These are phyloP conservation scores for Podospora anserina DNA, from an alignment of 495 filamentous ascomycete genomes.

Conservation along the genomic window DNA sequence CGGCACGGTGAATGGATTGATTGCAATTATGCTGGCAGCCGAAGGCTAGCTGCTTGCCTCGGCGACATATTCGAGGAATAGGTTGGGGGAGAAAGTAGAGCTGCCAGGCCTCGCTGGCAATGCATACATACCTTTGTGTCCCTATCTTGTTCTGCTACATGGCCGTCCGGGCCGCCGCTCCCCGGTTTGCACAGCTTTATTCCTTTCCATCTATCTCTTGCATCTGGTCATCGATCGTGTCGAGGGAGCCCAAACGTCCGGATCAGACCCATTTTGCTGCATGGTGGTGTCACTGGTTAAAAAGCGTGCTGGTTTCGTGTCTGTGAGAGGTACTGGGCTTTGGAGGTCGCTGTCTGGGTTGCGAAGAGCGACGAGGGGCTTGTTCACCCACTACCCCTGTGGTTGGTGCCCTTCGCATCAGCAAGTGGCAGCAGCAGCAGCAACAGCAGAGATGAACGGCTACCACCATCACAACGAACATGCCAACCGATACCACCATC, in stretches of 20 bases:
- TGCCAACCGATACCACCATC: background rate
- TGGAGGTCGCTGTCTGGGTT: background rate
- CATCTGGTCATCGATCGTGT: background rate
- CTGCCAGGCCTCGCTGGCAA: constrained; percentile 3
- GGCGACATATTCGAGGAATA: background rate
- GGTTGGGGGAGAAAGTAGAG: background rate
- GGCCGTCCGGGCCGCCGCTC: background rate
- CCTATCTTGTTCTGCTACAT: background rate
- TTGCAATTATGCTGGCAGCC: constrained; percentile 3
- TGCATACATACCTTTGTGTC: constrained; percentile 4
- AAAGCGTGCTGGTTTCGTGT: background rate
- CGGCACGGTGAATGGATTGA: background rate
- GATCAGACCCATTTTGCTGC: background rate
- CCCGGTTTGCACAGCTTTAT: background rate
- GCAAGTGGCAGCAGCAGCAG: background rate
- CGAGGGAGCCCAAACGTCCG: background rate
- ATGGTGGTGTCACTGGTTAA: background rate
- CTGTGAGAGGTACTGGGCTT: background rate
- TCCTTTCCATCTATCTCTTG: background rate
- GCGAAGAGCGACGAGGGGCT: background rate
- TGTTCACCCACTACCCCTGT: background rate
- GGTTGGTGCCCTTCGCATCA: background rate
- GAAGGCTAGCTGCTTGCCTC: background rate
- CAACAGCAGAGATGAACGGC: background rate
- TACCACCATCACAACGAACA: background rate